Evolutionary conservation across 202 grass and related monocot species (phyloP), one percentile per base, ranked within the genome.

Genomic region (Eragrostis tef): DNA sequence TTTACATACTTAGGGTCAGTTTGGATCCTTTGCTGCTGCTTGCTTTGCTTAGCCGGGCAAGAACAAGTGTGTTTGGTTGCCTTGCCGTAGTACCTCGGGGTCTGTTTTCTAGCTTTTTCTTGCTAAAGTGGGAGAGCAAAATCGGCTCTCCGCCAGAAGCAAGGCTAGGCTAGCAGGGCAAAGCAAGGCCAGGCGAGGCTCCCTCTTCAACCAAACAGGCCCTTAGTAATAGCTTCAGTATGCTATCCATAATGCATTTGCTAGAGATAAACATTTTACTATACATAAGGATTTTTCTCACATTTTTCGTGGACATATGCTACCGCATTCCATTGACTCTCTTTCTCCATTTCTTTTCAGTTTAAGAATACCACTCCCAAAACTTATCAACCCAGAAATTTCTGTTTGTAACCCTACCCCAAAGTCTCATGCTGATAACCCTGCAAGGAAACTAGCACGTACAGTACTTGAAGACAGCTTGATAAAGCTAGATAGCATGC

Each of bases 391-490:
- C 73, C 58, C 59, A 44, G 90, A 92, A 67, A 74, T 53, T 27
- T 16, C 54, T 74, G 64, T 63, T 73, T 53, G 65, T 83, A 84
- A 84, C 45, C 62, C 73, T 85, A 69, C 78, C 43, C 43, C 87
- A 43, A 81, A 83, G 29, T 58, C 83, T 71, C 86, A 86, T 84
- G 75, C 29, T 68, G 67, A 73, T 46, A 82, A 63, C 64, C 67
- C 89, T 42, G 79, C 78, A 47, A 91, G 85, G 84, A 93, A 78
- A 81, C 52, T 96, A 81, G 97, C 83, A 75, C 54, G 24, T 16
- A 89, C 48, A 86, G 26, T 96, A 87, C 87, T 99, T 66, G 64
- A 83, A 77, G 75, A 88, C 75, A 96, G 91, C 85, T 81, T 99
- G 74, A 68, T 68, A 75, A 99, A 93, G 47, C 42, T 99, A 47